Evolutionary conservation across 257 asterid species (phyloP).

Genomic region (Rauvolfia tetraphylla): DNA sequence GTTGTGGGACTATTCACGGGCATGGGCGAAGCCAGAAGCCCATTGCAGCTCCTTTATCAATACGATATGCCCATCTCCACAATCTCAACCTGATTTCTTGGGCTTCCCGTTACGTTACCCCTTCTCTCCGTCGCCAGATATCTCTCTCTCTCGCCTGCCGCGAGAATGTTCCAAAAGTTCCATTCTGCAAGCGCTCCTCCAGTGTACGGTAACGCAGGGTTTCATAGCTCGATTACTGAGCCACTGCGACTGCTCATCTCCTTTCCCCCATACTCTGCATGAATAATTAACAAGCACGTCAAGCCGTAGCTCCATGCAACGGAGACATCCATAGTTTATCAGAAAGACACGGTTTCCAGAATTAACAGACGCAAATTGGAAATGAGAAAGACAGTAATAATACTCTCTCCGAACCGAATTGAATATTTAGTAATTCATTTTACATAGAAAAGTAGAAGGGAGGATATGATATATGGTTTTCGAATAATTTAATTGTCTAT

Average conservation of each 20-base stretch:
- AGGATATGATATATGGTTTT: no score
- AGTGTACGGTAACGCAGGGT: neutral
- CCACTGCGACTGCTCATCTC: neutral
- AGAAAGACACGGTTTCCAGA: no score
- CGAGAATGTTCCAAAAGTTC: neutral
- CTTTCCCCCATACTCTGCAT: neutral
- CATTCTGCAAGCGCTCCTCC: neutral
- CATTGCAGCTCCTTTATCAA: no score
- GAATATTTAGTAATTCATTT: no score
- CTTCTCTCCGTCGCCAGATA: neutral
- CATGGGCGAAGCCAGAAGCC: neutral
- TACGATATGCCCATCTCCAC: conserved; percentile 1
- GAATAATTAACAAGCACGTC: neutral
- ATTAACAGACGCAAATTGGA: no score
- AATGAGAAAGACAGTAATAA: no score
- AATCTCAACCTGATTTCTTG: neutral
- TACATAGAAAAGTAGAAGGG: no score
- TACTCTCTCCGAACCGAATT: no score
- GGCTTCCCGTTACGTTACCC: neutral
- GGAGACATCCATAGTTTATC: neutral
- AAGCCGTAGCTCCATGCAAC: neutral
- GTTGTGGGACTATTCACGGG: neutral
- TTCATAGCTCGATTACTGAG: neutral
- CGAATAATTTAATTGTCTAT: no score
- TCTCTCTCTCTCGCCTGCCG: neutral